Base-by-base conservation (phyloP, 2,329 filamentous ascomycete genomes). In the Albifimbria verrucaria region DNA sequence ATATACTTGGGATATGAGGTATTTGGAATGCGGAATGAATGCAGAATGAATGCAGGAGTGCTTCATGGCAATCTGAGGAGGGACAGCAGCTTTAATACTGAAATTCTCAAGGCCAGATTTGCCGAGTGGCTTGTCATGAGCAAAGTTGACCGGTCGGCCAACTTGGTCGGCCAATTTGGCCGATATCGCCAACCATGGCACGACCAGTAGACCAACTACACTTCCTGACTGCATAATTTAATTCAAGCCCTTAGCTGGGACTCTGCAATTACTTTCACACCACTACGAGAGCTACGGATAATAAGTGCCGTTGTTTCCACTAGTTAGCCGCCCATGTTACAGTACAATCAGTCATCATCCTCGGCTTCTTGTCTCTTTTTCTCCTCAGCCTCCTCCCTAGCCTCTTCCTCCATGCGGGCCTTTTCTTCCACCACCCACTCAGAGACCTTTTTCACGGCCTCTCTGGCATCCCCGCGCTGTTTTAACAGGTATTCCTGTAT, bases 401-500 rank as follows among this genome's bases (percentile, higher is more conserved):
- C 44, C 44, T 47, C 44, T n/a, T 11, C 4, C 23, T 47, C 9
- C 46, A 48, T 48, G 18, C 46, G 46, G 15, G 46, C 46, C 46
- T 32, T 48, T 26, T 48, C 46, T 21, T 32, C 46, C 11, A 6
- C 22, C 4, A 48, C 46, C 46, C 46, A 48, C 17, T 20, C 25
- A n/a, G 24, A 3, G 7, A 26, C 46, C n/a, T 36, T 48, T 7
- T 17, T 12, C 17, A 36, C 46, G 10, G 46, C 46, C 15, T 32
- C 46, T 17, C 21, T 9, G 6, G 26, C 25, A 26, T 48, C 21
- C 15, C 46, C 25, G 24, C 46, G 46, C 15, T 59, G 39, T 18
- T 41, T 53, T 1, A 61, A 58, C 0, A 60, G 36, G 48, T 50
- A 61, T 3, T 59, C 58, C 39, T 60, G 59, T 3, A 60, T 51